Conservation (phyloP, 2,329 filamentous ascomycete species). For the Didymella glomerata region DNA sequence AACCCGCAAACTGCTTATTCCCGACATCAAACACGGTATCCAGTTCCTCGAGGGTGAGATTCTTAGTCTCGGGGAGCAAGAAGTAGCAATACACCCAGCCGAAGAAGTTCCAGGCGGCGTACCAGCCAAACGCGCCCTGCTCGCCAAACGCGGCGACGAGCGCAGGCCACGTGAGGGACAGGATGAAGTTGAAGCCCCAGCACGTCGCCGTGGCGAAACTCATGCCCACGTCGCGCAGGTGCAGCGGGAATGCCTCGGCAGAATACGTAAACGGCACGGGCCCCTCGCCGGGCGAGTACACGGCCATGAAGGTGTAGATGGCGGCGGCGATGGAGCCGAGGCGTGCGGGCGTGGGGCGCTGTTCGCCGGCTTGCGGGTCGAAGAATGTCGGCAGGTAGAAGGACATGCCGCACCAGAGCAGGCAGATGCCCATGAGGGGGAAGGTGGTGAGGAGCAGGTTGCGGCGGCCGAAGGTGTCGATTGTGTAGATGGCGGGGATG, state of each 20-base stretch:
- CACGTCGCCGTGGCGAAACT: conserved; percentile 61
- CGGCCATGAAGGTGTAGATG: conserved; percentile 62
- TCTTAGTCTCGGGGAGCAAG: conserved; percentile 44
- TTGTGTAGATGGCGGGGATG: conserved; percentile 57
- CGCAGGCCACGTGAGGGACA: conserved; percentile 63
- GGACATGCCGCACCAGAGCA: conserved; percentile 39
- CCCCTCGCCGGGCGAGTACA: conserved; percentile 46
- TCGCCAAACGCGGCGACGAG: conserved; percentile 58
- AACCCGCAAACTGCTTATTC: conserved; percentile 33
- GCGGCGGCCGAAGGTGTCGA: conserved; percentile 56
- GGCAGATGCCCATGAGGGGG: conserved; percentile 57
- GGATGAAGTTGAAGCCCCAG: conserved; percentile 66
- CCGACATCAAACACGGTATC: conserved; percentile 46
- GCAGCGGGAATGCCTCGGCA: conserved; percentile 57
- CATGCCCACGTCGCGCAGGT: conserved; percentile 55
- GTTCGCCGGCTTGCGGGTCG: conserved; percentile 11
- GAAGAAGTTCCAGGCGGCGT: conserved; percentile 64
- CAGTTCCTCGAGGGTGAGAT: conserved; percentile 41
- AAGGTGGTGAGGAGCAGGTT: conserved; percentile 57
- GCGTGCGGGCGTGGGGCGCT: conserved; percentile 29
- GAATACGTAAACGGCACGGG: conserved; percentile 50
- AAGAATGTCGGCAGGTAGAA: conserved; percentile 35
- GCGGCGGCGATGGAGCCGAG: conserved; percentile 50
- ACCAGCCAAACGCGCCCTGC: conserved; percentile 65
- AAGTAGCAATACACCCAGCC: conserved; percentile 56